These are phyloP conservation scores for Cadophora sp. DNA, from an alignment of 2,329 filamentous ascomycete genomes.

Conservation along the genomic window DNA sequence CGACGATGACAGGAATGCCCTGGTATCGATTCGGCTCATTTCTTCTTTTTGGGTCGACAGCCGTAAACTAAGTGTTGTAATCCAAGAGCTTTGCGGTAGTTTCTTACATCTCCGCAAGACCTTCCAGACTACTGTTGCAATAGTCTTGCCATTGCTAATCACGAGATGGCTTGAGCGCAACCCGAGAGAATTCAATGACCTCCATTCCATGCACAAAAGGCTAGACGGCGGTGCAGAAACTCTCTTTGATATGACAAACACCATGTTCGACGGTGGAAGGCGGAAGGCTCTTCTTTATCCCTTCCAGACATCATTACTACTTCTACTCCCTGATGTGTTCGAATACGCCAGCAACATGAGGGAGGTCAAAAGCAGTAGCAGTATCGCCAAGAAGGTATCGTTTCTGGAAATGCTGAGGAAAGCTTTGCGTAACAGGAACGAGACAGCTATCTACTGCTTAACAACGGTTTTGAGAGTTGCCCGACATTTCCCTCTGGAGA, in stretches of 20 bases:
- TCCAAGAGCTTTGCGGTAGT: conserved; percentile 71
- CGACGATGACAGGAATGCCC: conserved; percentile 48
- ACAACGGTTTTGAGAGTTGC: conserved; percentile 67
- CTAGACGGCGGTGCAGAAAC: conserved; percentile 72
- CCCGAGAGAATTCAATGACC: conserved; percentile 67
- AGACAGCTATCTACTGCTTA: conserved; percentile 71
- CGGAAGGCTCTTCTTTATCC: conserved; percentile 64
- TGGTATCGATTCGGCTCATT: conserved; percentile 64
- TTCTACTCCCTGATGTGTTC: conserved; percentile 72
- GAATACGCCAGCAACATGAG: conserved; percentile 72
- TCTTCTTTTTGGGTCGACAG: conserved; percentile 70
- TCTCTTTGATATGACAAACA: conserved; percentile 72
- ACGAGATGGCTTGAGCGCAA: conserved; percentile 70
- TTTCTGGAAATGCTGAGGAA: conserved; percentile 71
- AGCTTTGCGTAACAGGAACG: conserved; percentile 67
- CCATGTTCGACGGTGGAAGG: conserved; percentile 63
- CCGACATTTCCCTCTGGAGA: conserved; percentile 67
- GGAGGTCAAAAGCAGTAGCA: conserved; percentile 63
- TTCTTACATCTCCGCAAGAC: conserved; percentile 70
- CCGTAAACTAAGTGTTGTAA: conserved; percentile 64
- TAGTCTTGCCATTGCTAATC: conserved; percentile 68
- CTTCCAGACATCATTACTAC: conserved; percentile 66
- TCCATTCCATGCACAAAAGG: conserved; percentile 65
- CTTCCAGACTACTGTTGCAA: conserved; percentile 68
- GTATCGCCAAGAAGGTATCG: conserved; percentile 69